These are phyloP conservation scores for Lepiota venenata DNA, from an alignment of 768 basidiomycete species.

Conservation along the genomic window DNA sequence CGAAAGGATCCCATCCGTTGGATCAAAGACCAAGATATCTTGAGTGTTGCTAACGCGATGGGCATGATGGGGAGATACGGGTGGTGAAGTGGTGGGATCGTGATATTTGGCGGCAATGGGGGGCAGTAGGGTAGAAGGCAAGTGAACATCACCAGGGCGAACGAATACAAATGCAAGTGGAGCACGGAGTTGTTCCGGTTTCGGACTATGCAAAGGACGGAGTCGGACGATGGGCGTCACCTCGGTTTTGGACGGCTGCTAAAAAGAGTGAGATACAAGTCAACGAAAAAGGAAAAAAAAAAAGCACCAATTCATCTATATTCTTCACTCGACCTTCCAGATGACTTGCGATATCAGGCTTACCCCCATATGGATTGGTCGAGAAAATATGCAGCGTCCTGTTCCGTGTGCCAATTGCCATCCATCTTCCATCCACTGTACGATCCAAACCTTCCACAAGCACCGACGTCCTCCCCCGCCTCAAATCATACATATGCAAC, in stretches of 20 bases:
- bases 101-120: slow-evolving; percentile 8
- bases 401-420: slow-evolving; percentile 63
- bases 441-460: slow-evolving; percentile 53
- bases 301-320: slow-evolving; percentile 41
- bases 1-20: slow-evolving; percentile 49
- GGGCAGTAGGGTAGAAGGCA: slow-evolving; percentile 37
- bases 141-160: slow-evolving; percentile 28
- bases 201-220: slow-evolving; percentile 16
- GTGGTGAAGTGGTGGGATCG: slow-evolving; percentile 20
- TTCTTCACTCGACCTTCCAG: slow-evolving; percentile 57
- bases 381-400: slow-evolving; percentile 72
- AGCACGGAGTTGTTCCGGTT: slow-evolving; percentile 13
- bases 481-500: slow-evolving; percentile 65
- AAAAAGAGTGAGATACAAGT: neutral
- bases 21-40: slow-evolving; percentile 69
- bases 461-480: slow-evolving; percentile 69
- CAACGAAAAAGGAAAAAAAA: neutral
- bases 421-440: slow-evolving; percentile 61
- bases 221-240: slow-evolving; percentile 57
- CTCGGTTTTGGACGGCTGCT: slow-evolving; percentile 53
- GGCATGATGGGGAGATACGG: slow-evolving; percentile 24
- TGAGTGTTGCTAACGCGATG: slow-evolving; percentile 47
- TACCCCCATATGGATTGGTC: slow-evolving; percentile 73
- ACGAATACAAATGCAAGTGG: slow-evolving; percentile 61
- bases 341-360: slow-evolving; percentile 59